These are phyloP conservation scores for Saraca asoca DNA, from an alignment of 331 rosid genomes.

Conservation along the genomic window DNA sequence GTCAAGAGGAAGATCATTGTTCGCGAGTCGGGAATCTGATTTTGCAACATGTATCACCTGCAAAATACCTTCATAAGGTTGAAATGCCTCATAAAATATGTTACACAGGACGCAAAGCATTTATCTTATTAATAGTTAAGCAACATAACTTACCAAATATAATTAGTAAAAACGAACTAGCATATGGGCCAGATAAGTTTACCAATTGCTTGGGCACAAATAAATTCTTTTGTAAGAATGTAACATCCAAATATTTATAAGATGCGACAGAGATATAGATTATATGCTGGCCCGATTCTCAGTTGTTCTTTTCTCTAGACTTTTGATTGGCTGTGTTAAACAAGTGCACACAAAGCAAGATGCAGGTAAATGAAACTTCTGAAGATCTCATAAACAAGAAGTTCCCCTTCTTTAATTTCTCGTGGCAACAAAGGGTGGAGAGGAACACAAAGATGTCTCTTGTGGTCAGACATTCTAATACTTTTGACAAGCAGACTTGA, in stretches of 20 bases:
- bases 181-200: not conserved
- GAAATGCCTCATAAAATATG: no score
- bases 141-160: slow-evolving; percentile 4
- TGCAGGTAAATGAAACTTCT: not conserved
- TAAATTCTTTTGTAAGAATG: slow-evolving; percentile 9
- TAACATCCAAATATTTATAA: not conserved
- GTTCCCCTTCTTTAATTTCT: not conserved
- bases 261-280: not conserved
- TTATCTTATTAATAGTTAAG: not conserved
- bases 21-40: slow-evolving; percentile 92
- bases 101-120: not conserved
- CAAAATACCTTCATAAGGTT: slow-evolving; percentile 31
- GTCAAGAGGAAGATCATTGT: slow-evolving; percentile 83
- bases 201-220: slow-evolving; percentile 2
- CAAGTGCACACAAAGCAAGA: not conserved
- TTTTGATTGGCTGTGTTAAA: slow-evolving; percentile 7
- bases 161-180: slow-evolving; percentile 2
- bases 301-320: not conserved
- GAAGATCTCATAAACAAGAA: not conserved
- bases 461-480: slow-evolving; percentile 1
- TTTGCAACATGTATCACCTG: slow-evolving; percentile 91
- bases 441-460: slow-evolving; percentile 19
- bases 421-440: not conserved
- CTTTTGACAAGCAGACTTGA: slow-evolving; percentile 9
- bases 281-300: slow-evolving; percentile 12